These are phyloP conservation scores for Aureobasidium sp. DNA, from an alignment of 2,329 filamentous ascomycete genomes.

Conservation along the genomic window DNA sequence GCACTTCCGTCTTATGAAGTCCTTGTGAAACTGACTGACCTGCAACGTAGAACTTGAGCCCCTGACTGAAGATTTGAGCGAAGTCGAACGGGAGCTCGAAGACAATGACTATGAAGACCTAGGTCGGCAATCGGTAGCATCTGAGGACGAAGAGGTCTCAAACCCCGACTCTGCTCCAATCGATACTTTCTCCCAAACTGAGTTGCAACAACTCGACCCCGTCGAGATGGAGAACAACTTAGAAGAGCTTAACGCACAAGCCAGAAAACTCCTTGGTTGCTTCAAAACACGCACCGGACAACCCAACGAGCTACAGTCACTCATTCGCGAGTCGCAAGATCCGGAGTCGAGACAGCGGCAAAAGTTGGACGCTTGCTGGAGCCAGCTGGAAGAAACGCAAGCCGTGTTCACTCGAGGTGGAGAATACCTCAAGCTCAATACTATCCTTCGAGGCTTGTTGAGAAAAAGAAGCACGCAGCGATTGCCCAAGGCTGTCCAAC, in stretches of 20 bases:
- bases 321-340: conserved; percentile 25
- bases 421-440: conserved; percentile 36
- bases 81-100: neutral
- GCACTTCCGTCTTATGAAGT: too few relatives aligned
- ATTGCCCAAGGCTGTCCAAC: conserved; percentile 20
- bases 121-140: neutral
- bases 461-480: conserved; percentile 24
- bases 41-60: neutral
- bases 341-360: conserved; percentile 35
- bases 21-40: neutral
- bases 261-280: conserved; percentile 24
- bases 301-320: conserved; percentile 22
- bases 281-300: conserved; percentile 25
- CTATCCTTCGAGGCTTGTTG: conserved; percentile 35
- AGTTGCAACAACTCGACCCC: conserved; percentile 36
- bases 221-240: conserved; percentile 37
- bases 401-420: conserved; percentile 33
- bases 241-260: conserved; percentile 29
- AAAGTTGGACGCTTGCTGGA: conserved; percentile 31
- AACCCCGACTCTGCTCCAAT: neutral
- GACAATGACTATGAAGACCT: neutral
- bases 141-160: neutral
- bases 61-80: neutral
- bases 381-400: conserved; percentile 27
- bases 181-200: conserved; percentile 35